Evolutionary conservation across 495 filamentous ascomycete genomes (phyloP).

Genomic region (Xylaria curta): DNA sequence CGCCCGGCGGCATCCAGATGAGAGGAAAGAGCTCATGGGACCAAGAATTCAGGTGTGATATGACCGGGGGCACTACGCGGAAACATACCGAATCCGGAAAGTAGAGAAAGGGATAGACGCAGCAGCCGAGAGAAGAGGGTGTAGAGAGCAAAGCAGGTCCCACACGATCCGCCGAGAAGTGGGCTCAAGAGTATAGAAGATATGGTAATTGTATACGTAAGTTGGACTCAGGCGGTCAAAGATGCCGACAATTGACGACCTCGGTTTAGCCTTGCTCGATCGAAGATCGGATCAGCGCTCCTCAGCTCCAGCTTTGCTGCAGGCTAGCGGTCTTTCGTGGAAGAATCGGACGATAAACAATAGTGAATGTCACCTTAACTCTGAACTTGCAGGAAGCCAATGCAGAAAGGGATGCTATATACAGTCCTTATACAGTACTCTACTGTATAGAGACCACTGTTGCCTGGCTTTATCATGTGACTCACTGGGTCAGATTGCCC

Average conservation of each 20-base stretch:
- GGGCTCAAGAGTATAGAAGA: neutral
- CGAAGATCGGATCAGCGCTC: neutral
- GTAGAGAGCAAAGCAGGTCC: conserved; percentile 6
- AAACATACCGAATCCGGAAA: conserved; percentile 23
- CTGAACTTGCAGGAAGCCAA: neutral
- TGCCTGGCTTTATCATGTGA: conserved; percentile 40
- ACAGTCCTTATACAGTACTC: neutral
- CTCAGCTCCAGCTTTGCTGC: conserved; percentile 13
- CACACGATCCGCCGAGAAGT: conserved; percentile 18
- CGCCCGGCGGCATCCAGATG: conserved; percentile 34
- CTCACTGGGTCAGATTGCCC: conserved; percentile 1
- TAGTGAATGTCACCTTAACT: conserved; percentile 3
- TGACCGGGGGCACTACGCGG: neutral
- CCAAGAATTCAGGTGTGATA: neutral
- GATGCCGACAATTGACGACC: neutral
- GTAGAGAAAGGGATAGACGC: conserved; percentile 12
- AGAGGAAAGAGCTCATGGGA: conserved; percentile 15
- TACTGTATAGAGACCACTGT: neutral
- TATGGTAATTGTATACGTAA: neutral
- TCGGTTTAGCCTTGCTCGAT: conserved; percentile 1
- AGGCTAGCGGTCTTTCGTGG: conserved; percentile 2
- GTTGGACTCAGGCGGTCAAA: neutral
- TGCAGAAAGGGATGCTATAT: neutral
- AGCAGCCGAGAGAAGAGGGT: conserved; percentile 3
- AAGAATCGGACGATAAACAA: conserved; percentile 2